Evolutionary conservation across 2,329 filamentous ascomycete species (phyloP), one percentile per base, ranked within the genome.

Genomic region (Penicillium sclerotigenum): DNA sequence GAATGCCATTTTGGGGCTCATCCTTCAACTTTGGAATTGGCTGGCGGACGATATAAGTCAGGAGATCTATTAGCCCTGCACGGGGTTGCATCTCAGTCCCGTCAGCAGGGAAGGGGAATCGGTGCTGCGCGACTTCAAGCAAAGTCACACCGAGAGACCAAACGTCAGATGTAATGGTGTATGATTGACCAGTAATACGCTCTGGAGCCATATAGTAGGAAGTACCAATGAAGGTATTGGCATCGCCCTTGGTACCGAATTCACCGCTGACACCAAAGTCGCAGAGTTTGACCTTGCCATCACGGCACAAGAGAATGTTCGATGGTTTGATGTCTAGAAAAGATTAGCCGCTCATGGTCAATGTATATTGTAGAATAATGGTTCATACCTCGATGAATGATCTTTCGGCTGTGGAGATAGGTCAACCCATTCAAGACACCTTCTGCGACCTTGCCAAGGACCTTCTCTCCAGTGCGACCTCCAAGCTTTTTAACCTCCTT

Each of bases 201-300:
- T 99, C 94, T 0, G 94, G 94, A 4, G 94, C 94, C 94, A 99
- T 99, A 80, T 99, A 99, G 73, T 97, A 99, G 59, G 90, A 96
- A 13, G 94, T 99, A 61, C 94, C 94, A 71, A 99, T 99, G 70
- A 99, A 99, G 0, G 94, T 99, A 73, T 97, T 97, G 62, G 94
- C 94, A 72, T 97, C 94, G 52, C 94, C 94, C 75, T 99, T 97
- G 47, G 94, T 99, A 62, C 94, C 95, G 71, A 97, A 97, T 74
- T 97, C 94, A 63, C 94, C 94, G 57, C 90, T 96, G 46, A 99
- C 94, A 66, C 94, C 94, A 72, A 99, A 99, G 77, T 99, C 94
- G 77, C 94, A 99, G 16, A 99, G 85, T 77, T 99, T 99, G 63
- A 99, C 93, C 66, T 96, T 89, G 33, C 94, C 94, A 63, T 90